These are phyloP conservation scores for Lasiodiplodia theobromae DNA, from an alignment of 2,329 filamentous ascomycete genomes.

Conservation along the genomic window DNA sequence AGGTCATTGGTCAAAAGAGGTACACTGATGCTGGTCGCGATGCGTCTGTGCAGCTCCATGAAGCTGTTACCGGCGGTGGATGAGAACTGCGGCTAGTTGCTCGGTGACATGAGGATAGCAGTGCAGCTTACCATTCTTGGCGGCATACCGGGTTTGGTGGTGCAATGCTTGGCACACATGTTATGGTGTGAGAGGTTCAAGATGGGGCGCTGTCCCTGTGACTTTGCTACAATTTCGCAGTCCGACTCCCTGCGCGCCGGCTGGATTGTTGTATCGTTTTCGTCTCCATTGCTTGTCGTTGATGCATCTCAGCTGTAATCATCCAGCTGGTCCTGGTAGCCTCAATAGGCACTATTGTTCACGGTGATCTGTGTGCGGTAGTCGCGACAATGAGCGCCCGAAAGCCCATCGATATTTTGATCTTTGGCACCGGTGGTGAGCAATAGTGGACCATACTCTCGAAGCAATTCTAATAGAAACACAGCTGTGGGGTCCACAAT, in stretches of 20 bases:
- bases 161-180: neutral
- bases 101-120: neutral
- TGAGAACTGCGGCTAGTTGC: conserved; percentile 9
- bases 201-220: conserved; percentile 5
- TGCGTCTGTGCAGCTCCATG: neutral
- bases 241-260: neutral
- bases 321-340: neutral
- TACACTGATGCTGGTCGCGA: neutral
- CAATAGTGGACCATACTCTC: neutral
- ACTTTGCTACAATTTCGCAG: neutral
- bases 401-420: conserved; percentile 25
- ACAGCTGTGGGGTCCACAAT: conserved; percentile 36
- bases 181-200: neutral
- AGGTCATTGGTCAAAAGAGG: neutral
- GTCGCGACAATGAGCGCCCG: conserved; percentile 15
- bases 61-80: conserved; percentile 3
- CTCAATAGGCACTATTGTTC: neutral
- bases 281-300: conserved; percentile 16
- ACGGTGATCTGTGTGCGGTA: neutral
- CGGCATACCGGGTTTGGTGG: conserved; percentile 7
- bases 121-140: conserved; percentile 5
- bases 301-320: neutral
- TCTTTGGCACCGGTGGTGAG: conserved; percentile 29
- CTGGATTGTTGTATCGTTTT: conserved; percentile 15
- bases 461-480: neutral